Percentiles rank a stretch among this genome's conserved stretches.
Conservation (phyloP, 805 yeast species). For the Teunomyces kruisii region DNA sequence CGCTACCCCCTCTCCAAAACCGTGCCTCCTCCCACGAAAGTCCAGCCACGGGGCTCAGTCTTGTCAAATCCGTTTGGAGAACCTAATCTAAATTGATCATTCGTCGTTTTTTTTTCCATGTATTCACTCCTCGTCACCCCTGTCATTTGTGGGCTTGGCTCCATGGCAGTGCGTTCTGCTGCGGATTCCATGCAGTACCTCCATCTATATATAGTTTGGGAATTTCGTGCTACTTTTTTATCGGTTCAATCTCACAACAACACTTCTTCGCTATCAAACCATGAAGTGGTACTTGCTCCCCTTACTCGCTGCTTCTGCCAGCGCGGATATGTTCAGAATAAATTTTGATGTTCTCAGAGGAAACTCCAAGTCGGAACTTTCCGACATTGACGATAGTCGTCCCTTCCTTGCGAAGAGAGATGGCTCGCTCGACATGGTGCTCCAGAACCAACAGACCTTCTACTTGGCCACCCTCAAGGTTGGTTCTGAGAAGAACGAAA, state of each 20-base stretch:
- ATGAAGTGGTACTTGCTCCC: slow-evolving; percentile 8
- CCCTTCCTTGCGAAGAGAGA: slow-evolving; percentile 18
- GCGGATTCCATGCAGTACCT: not conserved
- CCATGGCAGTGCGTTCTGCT: not conserved
- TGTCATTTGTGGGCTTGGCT: not conserved
- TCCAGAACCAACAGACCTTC: slow-evolving; percentile 27
- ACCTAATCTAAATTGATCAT: too few relatives aligned
- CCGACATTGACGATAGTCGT: slow-evolving; percentile 4
- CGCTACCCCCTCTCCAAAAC: too few relatives aligned
- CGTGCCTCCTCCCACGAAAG: too few relatives aligned
- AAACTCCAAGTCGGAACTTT: slow-evolving; percentile 8
- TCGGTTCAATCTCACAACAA: not conserved
- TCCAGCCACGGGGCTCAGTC: too few relatives aligned
- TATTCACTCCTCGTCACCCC: not conserved
- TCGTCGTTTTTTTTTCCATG: not conserved
- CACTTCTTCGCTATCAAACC: not conserved
- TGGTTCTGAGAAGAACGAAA: slow-evolving; percentile 30
- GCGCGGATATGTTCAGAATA: slow-evolving; percentile 10
- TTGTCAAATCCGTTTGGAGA: too few relatives aligned
- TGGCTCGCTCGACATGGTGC: slow-evolving; percentile 17
- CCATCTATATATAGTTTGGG: not conserved
- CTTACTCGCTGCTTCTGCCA: slow-evolving; percentile 7
- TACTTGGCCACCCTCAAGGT: slow-evolving; percentile 27
- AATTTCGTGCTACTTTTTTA: not conserved
- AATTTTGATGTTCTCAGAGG: slow-evolving; percentile 23